A percentile compares a stretch with the other conserved stretches of the same genome.
Conservation (phyloP, 805 yeast species). For the Pichia cephalocereana region DNA sequence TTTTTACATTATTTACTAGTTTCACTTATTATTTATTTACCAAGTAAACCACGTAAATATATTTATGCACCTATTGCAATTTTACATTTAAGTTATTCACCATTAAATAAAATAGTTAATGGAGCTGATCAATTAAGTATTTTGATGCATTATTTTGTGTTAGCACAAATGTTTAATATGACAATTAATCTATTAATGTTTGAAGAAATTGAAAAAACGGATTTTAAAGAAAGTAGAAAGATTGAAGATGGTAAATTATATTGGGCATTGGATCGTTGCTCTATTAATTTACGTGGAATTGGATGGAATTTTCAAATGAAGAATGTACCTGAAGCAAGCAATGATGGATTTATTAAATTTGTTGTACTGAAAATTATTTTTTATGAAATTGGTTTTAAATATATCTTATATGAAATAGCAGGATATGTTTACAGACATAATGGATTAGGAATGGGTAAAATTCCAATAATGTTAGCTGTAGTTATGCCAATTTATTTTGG, state of each 20-base stretch:
- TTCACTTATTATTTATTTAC: not conserved
- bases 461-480: not conserved
- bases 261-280: slow-evolving; percentile 8
- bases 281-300: slow-evolving; percentile 7
- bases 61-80: not conserved
- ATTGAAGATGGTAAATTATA: not conserved
- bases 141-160: not conserved
- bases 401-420: slow-evolving; percentile 5
- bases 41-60: not conserved
- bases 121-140: not conserved
- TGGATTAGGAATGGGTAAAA: too few relatives aligned
- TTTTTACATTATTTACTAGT: not conserved
- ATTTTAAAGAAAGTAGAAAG: not conserved
- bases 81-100: slow-evolving; percentile 4
- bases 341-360: not conserved
- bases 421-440: too few relatives aligned
- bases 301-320: slow-evolving; percentile 10
- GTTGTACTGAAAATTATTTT: slow-evolving; percentile 5
- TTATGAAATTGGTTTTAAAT: slow-evolving; percentile 4
- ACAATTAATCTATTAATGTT: slow-evolving; percentile 1
- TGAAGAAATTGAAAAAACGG: slow-evolving; percentile 3
- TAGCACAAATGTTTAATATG: not conserved
- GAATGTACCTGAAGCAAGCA: not conserved
- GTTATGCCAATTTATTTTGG: slow-evolving; percentile 4
- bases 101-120: not conserved